These are phyloP conservation scores for Candida easanensis DNA, from an alignment of 805 yeast genomes.

Conservation along the genomic window DNA sequence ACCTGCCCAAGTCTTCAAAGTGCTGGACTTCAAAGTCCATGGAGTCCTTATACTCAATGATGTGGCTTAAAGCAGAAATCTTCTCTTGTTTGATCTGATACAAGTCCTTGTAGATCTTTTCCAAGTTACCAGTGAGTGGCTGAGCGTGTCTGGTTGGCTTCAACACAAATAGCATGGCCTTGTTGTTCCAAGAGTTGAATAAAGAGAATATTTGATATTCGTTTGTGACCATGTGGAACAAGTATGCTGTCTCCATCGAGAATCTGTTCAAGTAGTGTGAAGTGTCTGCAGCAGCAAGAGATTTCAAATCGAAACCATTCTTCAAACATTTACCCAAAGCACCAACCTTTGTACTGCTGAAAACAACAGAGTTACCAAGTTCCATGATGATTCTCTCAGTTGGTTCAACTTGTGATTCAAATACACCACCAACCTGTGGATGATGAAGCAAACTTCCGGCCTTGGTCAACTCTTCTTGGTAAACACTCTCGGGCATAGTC, in stretches of 20 bases:
- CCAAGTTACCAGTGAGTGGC: slow-evolving; percentile 53
- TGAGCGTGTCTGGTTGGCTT: slow-evolving; percentile 72
- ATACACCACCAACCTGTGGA: slow-evolving; percentile 61
- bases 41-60: slow-evolving; percentile 51
- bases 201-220: slow-evolving; percentile 73
- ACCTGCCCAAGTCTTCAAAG: slow-evolving; percentile 50
- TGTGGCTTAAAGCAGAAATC: slow-evolving; percentile 38
- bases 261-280: slow-evolving; percentile 54
- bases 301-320: slow-evolving; percentile 72
- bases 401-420: slow-evolving; percentile 69
- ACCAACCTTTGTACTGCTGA: slow-evolving; percentile 73
- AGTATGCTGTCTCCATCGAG: slow-evolving; percentile 55
- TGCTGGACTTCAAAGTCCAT: slow-evolving; percentile 54
- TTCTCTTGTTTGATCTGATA: slow-evolving; percentile 45
- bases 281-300: slow-evolving; percentile 45
- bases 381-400: slow-evolving; percentile 75
- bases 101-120: slow-evolving; percentile 53
- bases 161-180: slow-evolving; percentile 51
- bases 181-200: slow-evolving; percentile 59
- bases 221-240: slow-evolving; percentile 67
- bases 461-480: slow-evolving; percentile 49
- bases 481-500: slow-evolving; percentile 65
- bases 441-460: slow-evolving; percentile 64
- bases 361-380: slow-evolving; percentile 69
- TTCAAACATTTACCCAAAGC: slow-evolving; percentile 83